These are phyloP conservation scores for Pseudocercospora pini-densiflorae DNA, from an alignment of 2,329 filamentous ascomycete species.

Conservation along the genomic window DNA sequence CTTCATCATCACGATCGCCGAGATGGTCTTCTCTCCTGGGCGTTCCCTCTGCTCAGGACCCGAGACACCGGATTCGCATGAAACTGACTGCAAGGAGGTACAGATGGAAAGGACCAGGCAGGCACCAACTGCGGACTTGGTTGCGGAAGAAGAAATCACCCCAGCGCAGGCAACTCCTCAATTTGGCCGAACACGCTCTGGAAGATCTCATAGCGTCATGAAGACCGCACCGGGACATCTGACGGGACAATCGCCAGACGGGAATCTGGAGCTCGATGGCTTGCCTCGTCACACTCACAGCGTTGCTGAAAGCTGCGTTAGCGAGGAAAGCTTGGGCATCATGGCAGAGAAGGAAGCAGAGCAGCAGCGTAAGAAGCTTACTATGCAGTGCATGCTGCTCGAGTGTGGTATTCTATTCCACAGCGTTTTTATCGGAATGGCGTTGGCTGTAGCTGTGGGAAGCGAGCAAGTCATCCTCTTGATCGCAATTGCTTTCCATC, in stretches of 20 bases:
- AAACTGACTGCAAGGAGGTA: not conserved
- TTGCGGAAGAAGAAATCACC: slow-evolving; percentile 16
- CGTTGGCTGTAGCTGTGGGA: slow-evolving; percentile 67
- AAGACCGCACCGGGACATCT: not conserved
- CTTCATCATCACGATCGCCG: slow-evolving; percentile 36
- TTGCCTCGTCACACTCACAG: not conserved
- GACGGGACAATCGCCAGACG: not conserved
- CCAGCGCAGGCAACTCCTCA: slow-evolving; percentile 79
- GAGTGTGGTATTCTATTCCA: slow-evolving; percentile 78
- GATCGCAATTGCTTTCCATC: slow-evolving; percentile 70
- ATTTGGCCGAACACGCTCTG: slow-evolving; percentile 47
- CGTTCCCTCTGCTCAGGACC: slow-evolving; percentile 25
- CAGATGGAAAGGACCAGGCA: not conserved
- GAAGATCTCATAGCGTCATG: slow-evolving; percentile 20
- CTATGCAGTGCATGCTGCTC: slow-evolving; percentile 71
- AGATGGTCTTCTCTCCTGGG: slow-evolving; percentile 58
- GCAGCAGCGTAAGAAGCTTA: slow-evolving; percentile 59
- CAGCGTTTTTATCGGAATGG: slow-evolving; percentile 71
- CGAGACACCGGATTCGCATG: not conserved
- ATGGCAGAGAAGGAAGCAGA: slow-evolving; percentile 35
- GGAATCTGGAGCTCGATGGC: not conserved
- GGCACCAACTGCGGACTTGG: not conserved
- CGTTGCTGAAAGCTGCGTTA: slow-evolving; percentile 10
- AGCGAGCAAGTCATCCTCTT: slow-evolving; percentile 66
- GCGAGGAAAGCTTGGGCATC: slow-evolving; percentile 20